Conservation (phyloP, 2,329 filamentous ascomycete species). For the Thyridium curvatum region DNA sequence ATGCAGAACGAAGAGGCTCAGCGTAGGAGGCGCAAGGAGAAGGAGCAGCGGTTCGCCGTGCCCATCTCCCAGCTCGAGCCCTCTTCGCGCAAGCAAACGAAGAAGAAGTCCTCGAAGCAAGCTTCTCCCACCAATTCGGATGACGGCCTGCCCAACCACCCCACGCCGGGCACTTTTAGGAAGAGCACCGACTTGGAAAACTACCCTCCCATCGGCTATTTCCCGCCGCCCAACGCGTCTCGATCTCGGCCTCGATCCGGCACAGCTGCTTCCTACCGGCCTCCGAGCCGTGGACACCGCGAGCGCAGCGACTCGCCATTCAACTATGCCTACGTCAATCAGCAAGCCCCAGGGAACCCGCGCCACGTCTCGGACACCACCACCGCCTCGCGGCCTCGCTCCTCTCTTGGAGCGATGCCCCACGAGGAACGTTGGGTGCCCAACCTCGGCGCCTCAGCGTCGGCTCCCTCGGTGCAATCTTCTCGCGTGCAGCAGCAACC, state of each 20-base stretch:
- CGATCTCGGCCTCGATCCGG: constrained; percentile 14
- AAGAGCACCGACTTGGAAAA: constrained; percentile 19
- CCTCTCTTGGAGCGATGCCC: constrained; percentile 20
- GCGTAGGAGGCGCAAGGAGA: constrained; percentile 23
- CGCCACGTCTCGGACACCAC: constrained; percentile 40
- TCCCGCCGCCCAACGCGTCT: constrained; percentile 34
- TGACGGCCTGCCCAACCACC: constrained; percentile 29
- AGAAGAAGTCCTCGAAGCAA: constrained; percentile 13
- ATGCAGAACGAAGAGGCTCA: constrained; percentile 39
- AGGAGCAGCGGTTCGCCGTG: constrained; percentile 43
- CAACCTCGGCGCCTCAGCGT: constrained; percentile 13
- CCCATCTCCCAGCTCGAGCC: constrained; percentile 46
- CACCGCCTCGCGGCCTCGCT: constrained; percentile 19
- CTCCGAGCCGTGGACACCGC: constrained; percentile 21
- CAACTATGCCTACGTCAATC: constrained; percentile 36
- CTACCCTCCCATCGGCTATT: constrained; percentile 45
- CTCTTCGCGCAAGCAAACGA: constrained; percentile 25
- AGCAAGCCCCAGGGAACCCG: constrained; percentile 16
- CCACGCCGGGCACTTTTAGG: constrained; percentile 28
- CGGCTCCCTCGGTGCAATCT: constrained; percentile 17
- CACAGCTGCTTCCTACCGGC: constrained; percentile 22
- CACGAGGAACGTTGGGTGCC: constrained; percentile 24
- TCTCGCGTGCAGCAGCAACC: constrained; percentile 18
- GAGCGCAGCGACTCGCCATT: constrained; percentile 35
- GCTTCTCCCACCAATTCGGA: constrained; percentile 15